Evolutionary conservation across 345 rosid genomes (phyloP).

Genomic region (Leavenworthia alabamica): DNA sequence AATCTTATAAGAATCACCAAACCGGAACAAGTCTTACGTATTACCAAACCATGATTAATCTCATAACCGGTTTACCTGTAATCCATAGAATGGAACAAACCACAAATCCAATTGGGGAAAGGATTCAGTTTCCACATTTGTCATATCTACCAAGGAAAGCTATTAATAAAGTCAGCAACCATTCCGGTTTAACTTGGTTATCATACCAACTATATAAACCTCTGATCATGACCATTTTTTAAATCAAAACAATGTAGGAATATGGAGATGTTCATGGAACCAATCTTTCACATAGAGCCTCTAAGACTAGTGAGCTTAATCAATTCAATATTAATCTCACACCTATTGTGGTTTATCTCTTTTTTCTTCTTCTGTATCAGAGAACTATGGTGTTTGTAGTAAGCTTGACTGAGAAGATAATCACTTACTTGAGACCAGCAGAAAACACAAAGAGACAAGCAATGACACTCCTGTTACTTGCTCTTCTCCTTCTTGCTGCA

Average conservation of each 20-base stretch:
- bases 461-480: neutral
- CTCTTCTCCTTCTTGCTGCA: constrained; percentile 24
- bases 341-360: neutral
- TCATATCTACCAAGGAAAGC: constrained; percentile 64
- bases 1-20: neutral
- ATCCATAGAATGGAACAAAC: constrained; percentile 54
- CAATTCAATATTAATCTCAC: neutral
- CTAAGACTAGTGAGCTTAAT: constrained; percentile 45
- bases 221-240: neutral
- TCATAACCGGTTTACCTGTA: neutral
- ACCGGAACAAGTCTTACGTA: no score
- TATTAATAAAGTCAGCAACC: constrained; percentile 46
- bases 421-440: constrained; percentile 10
- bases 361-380: constrained; percentile 24
- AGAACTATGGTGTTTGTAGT: constrained; percentile 34
- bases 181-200: neutral
- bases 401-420: constrained; percentile 29
- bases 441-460: constrained; percentile 22
- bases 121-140: constrained; percentile 66
- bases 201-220: neutral
- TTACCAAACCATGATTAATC: neutral
- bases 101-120: constrained; percentile 55
- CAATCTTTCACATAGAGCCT: constrained; percentile 55
- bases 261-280: constrained; percentile 76
- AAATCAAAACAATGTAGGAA: constrained; percentile 40